These are phyloP conservation scores for Millerozyma miso DNA, from an alignment of 805 yeast genomes.

Conservation along the genomic window DNA sequence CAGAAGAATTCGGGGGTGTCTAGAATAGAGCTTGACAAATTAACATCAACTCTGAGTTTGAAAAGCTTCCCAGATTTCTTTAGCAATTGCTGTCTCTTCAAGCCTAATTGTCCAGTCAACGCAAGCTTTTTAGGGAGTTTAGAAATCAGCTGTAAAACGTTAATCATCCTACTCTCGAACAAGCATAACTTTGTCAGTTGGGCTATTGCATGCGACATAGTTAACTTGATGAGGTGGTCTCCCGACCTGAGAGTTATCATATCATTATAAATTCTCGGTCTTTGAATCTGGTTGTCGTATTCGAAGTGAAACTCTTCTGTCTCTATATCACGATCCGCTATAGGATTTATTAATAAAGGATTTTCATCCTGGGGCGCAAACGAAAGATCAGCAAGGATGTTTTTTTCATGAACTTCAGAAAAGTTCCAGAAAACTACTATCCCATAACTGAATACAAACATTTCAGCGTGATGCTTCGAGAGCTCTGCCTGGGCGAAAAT, in stretches of 20 bases:
- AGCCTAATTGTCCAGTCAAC: constrained; percentile 79
- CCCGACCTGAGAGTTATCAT: constrained; percentile 88
- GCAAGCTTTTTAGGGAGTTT: constrained; percentile 87
- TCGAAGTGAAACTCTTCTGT: constrained; percentile 83
- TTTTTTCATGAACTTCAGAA: constrained; percentile 87
- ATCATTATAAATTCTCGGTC: constrained; percentile 84
- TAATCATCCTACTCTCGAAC: constrained; percentile 89
- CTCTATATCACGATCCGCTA: constrained; percentile 85
- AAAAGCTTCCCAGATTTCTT: constrained; percentile 88
- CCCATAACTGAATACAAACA: constrained; percentile 87
- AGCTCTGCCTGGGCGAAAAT: constrained; percentile 26
- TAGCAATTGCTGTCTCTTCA: constrained; percentile 77
- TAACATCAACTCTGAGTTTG: constrained; percentile 89
- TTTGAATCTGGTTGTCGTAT: constrained; percentile 56
- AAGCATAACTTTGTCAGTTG: constrained; percentile 89
- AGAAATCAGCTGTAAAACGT: constrained; percentile 78
- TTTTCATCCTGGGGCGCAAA: constrained; percentile 49
- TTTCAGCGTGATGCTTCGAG: constrained; percentile 69
- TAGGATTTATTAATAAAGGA: constrained; percentile 62
- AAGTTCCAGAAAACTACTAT: constrained; percentile 99
- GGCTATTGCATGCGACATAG: constrained; percentile 95
- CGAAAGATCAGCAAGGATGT: constrained; percentile 86
- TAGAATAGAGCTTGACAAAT: constrained; percentile 80
- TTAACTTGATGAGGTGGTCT: constrained; percentile 86
- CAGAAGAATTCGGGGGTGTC: constrained; percentile 97